These are phyloP conservation scores for Adansonia digitata DNA, from an alignment of 345 rosid species.

Conservation along the genomic window DNA sequence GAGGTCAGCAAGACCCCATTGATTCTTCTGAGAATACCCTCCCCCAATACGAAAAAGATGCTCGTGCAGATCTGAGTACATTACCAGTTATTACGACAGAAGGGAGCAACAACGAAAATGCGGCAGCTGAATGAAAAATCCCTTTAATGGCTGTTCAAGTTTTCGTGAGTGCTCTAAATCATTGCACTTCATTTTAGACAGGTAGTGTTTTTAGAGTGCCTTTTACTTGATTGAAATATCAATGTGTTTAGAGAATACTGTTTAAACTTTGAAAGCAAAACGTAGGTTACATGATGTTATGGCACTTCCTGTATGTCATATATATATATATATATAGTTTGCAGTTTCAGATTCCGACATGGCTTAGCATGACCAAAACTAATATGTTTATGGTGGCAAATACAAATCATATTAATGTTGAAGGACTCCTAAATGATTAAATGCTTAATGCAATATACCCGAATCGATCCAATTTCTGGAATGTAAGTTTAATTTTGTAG, in stretches of 20 bases:
- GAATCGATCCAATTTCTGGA: no score
- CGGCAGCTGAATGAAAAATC: conserved; percentile 35
- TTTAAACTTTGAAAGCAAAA: conserved; percentile 19
- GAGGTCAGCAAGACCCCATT: conserved; percentile 23
- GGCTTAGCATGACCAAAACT: no score
- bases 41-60: conserved; percentile 42
- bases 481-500: no score
- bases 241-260: conserved; percentile 11
- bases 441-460: no score
- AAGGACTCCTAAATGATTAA: no score
- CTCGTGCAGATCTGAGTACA: conserved; percentile 41
- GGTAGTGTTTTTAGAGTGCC: no score
- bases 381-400: no score
- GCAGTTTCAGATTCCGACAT: no score
- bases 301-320: not conserved
- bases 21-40: conserved; percentile 34
- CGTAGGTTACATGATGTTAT: conserved; percentile 14
- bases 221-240: conserved; percentile 4
- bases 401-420: no score
- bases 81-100: conserved; percentile 39
- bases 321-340: no score
- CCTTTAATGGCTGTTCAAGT: not conserved
- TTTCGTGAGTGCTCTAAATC: conserved; percentile 15
- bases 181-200: conserved; percentile 19
- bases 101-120: conserved; percentile 30